Evolutionary conservation across 441 rosid species (phyloP), one percentile per base, ranked within the genome.

Genomic region (Gossypium gossypioides): DNA sequence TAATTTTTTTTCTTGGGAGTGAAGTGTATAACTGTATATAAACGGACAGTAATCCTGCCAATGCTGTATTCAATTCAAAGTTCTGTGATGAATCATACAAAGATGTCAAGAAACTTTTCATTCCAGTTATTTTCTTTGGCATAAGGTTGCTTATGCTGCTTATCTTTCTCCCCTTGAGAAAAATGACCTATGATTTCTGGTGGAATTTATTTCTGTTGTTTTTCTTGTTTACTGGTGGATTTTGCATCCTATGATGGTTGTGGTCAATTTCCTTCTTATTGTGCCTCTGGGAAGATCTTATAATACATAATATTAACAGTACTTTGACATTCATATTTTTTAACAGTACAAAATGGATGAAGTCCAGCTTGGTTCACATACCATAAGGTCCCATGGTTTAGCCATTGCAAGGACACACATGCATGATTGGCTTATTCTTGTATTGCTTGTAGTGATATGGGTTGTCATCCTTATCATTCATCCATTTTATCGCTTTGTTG

Each of bases 401-500:
- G 69, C 77, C 4, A 84, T 90, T 48, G 93, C 87, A 22, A 83
- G 77, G 85, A 79, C 76, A 24, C 88, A 90, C 75, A 80, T 81
- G 88, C 88, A 87, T 50, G 98, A 93, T 81, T 91, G 98, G 97
- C 80, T 89, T 57, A 83, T 87, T 73, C 85, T 93, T 67, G 59
- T 88, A 72, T 71, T 91, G 54, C 95, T 93, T 63, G 80, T 75
- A 68, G 76, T 81, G 71, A 73, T 89, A 27, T 92, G 80, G 60
- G 69, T 79, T 63, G 24, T 78, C 54, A 84, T 90, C 68, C 51
- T 68, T 75, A 34, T 82, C 32, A 76, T 90, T 44, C 87, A 87
- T 67, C 98, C 98, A 22, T 94, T 91, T 80, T 87, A 89, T 78
- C 93, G 97, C 60, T 94, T 77, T 82, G 96, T 94, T 32, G 96